These are phyloP conservation scores for Phyllosticta paracitricarpa DNA, from an alignment of 2,329 filamentous ascomycete species.

Conservation along the genomic window DNA sequence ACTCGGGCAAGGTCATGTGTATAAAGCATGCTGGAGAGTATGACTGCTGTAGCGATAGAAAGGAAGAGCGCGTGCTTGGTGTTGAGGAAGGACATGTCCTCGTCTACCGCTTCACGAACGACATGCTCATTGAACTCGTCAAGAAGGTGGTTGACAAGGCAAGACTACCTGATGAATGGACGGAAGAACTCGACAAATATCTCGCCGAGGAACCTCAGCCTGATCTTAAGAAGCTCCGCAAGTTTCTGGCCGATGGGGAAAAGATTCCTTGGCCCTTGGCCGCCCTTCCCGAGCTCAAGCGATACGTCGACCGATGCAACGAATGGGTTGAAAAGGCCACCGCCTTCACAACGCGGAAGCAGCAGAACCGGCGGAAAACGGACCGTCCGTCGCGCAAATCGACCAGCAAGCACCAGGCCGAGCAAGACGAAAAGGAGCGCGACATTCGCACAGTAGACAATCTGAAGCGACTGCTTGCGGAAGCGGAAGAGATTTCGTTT, in stretches of 20 bases:
- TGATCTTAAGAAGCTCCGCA: conserved; percentile 74
- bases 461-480: conserved; percentile 71
- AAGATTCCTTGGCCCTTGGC: conserved; percentile 85
- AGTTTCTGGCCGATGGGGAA: conserved; percentile 83
- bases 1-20: conserved; percentile 72
- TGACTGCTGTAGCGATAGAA: conserved; percentile 65
- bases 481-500: conserved; percentile 81
- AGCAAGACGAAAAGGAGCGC: conserved; percentile 72
- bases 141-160: conserved; percentile 81
- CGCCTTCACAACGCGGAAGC: conserved; percentile 92
- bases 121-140: conserved; percentile 55
- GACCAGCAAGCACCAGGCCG: conserved; percentile 58
- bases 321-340: conserved; percentile 97
- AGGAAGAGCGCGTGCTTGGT: conserved; percentile 55
- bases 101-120: conserved; percentile 65
- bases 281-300: conserved; percentile 69
- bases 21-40: conserved; percentile 69
- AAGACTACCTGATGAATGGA: conserved; percentile 75
- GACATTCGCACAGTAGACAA: conserved; percentile 84
- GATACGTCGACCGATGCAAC: conserved; percentile 92
- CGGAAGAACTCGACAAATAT: conserved; percentile 75
- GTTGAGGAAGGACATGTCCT: conserved; percentile 54
- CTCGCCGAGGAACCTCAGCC: conserved; percentile 77
- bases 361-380: conserved; percentile 92
- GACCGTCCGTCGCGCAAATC: conserved; percentile 76